Percentiles rank a stretch among this genome's conserved stretches.
These are phyloP conservation scores for Pyrus bretschneideri DNA, from an alignment of 306 rosid species.

Conservation along the genomic window DNA sequence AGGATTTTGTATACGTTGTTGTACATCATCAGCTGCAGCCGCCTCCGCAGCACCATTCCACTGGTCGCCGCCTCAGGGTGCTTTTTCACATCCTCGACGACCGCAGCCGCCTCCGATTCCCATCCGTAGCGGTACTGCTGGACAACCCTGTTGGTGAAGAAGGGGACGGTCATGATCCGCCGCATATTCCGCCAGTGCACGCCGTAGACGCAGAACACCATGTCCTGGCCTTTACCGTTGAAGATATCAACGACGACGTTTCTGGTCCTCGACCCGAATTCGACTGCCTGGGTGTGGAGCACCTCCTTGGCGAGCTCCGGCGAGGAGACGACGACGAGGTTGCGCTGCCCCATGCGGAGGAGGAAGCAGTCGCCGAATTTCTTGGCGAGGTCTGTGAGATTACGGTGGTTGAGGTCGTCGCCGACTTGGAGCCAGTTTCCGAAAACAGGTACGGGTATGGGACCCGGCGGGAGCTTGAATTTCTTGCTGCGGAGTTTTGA, in stretches of 20 bases:
- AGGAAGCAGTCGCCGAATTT: slow-evolving; percentile 64
- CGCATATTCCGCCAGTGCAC: slow-evolving; percentile 95
- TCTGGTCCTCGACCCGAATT: slow-evolving; percentile 81
- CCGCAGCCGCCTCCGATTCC: slow-evolving; percentile 65
- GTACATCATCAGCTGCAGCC: slow-evolving; percentile 86
- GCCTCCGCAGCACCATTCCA: slow-evolving; percentile 51
- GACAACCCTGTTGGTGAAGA: slow-evolving; percentile 86
- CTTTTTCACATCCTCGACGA: slow-evolving; percentile 61
- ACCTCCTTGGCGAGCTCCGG: slow-evolving; percentile 88
- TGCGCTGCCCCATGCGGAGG: slow-evolving; percentile 91
- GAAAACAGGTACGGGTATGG: slow-evolving; percentile 64
- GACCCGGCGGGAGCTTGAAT: slow-evolving; percentile 87
- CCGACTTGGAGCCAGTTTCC: slow-evolving; percentile 99
- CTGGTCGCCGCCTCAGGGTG: slow-evolving; percentile 34
- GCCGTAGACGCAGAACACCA: slow-evolving; percentile 90
- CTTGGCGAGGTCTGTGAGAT: slow-evolving; percentile 66
- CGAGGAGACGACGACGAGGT: slow-evolving; percentile 65
- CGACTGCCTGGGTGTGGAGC: slow-evolving; percentile 77
- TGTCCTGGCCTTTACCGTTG: slow-evolving; percentile 81
- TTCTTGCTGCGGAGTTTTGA: slow-evolving; percentile 62
- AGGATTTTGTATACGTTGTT: slow-evolving; percentile 79
- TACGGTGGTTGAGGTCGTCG: slow-evolving; percentile 87
- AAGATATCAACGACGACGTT: slow-evolving; percentile 87
- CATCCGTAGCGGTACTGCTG: slow-evolving; percentile 75
- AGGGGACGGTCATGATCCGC: slow-evolving; percentile 86